These are phyloP conservation scores for Erodium trifolium DNA, from an alignment of 441 rosid genomes.

Conservation along the genomic window DNA sequence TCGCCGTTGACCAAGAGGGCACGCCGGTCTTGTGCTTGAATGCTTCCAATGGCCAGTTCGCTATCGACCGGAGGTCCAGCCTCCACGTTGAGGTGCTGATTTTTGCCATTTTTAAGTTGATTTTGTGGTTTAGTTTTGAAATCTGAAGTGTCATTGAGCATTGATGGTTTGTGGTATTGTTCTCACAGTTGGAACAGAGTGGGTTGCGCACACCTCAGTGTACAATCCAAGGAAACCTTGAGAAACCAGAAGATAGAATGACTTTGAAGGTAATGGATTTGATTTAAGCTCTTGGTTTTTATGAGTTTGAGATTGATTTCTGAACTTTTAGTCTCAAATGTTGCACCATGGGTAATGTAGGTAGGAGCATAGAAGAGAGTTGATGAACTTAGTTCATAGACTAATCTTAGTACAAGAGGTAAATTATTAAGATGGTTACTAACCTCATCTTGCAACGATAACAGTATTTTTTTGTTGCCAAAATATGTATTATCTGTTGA, in stretches of 20 bases:
- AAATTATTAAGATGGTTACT: neutral
- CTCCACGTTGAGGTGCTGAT: constrained; percentile 76
- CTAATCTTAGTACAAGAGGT: neutral
- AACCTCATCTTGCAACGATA: neutral
- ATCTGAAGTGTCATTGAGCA: neutral
- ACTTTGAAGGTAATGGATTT: constrained; percentile 36
- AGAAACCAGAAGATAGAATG: constrained; percentile 45
- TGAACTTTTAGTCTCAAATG: neutral
- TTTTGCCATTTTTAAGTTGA: neutral
- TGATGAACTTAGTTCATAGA: neutral
- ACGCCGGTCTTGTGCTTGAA: constrained; percentile 63
- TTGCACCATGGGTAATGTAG: neutral
- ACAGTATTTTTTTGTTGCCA: neutral
- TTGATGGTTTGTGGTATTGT: constrained; percentile 11
- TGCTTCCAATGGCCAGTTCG: constrained; percentile 26
- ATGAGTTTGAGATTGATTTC: constrained; percentile 3
- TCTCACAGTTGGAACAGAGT: constrained; percentile 65
- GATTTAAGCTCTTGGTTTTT: neutral
- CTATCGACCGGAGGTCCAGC: constrained; percentile 54
- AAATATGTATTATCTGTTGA: neutral
- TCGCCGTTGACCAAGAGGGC: constrained; percentile 71
- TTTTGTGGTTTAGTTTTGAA: neutral
- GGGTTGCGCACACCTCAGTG: constrained; percentile 84
- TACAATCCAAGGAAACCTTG: constrained; percentile 72
- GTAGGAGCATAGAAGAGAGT: neutral